Conservation (phyloP, 2,329 filamentous ascomycete genomes). For the Colletotrichum lupini region DNA sequence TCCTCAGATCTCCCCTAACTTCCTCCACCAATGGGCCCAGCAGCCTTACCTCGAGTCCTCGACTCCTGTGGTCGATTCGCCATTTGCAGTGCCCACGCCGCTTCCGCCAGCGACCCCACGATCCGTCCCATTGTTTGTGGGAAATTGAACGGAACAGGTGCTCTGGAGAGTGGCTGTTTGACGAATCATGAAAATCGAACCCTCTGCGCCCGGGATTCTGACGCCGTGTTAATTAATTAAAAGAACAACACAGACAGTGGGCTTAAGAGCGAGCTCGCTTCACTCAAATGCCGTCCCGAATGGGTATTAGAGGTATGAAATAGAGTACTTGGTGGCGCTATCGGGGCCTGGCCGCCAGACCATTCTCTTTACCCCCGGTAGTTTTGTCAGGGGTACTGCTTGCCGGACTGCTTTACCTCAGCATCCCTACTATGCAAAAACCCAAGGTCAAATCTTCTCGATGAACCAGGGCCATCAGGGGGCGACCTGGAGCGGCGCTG, state of each 20-base stretch:
- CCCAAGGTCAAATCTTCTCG: background rate
- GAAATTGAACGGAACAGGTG: conserved; percentile 16
- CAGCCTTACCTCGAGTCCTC: background rate
- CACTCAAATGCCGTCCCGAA: conserved; percentile 10
- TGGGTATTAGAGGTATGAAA: conserved; percentile 13
- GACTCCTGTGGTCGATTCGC: background rate
- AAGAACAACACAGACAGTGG: conserved; percentile 4
- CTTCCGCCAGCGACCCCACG: conserved; percentile 9
- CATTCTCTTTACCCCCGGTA: conserved; percentile 5
- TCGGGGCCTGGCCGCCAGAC: conserved; percentile 22
- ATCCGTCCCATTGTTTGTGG: conserved; percentile 18
- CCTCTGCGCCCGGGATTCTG: background rate
- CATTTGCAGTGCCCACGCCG: background rate
- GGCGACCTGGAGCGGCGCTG: no score
- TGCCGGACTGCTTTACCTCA: conserved; percentile 7
- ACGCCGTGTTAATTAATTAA: conserved; percentile 24
- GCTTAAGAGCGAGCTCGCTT: background rate
- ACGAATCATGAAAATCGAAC: background rate
- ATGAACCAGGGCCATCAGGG: background rate
- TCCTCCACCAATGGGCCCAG: background rate
- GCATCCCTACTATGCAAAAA: conserved; percentile 1
- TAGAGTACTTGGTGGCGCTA: conserved; percentile 21
- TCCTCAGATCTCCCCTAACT: background rate
- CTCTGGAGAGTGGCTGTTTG: conserved; percentile 5
- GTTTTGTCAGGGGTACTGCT: conserved; percentile 7